Evolutionary conservation across 2,329 filamentous ascomycete genomes (phyloP), one percentile per base, ranked within the genome.

Genomic region (Dactylellina drechsleri): DNA sequence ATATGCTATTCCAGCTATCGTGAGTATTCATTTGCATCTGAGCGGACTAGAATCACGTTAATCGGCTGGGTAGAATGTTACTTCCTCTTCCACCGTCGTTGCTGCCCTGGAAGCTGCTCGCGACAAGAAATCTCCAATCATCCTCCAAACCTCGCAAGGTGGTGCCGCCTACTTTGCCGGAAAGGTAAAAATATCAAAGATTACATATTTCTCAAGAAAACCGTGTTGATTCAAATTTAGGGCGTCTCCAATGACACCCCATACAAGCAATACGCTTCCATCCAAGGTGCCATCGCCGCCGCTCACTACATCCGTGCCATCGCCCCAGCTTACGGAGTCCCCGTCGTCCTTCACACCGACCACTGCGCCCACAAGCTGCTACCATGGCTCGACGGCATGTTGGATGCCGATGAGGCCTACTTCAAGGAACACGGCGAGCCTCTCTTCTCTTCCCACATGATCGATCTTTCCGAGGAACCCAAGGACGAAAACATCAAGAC

Each of bases 331-430:
- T 99, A 99, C 85, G 92, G 90, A 80, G 85, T 98, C 79, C 94
- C 94, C 81, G 92, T 97, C 79, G 86, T 98, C 80, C 89, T 98
- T 75, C 93, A 97, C 89, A 96, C 94, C 82, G 95, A 99, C 84
- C 95, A 98, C 87, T 97, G 94, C 85, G 94, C 95, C 82, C 98
- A 98, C 91, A 98, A 98, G 90, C 92, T 98, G 74, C 90, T 98
- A 70, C 95, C 95, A 77, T 98, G 94, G 94, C 86, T 98, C 82
- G 93, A 97, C 82, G 93, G 93, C 83, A 93, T 97, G 90, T 85
- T 98, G 80, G 93, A 95, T 77, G 94, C 90, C 80, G 95, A 98
- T 81, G 95, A 98, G 89, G 87, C 86, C 76, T 94, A 93, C 87
- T 97, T 96, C 91, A 96, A 97, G 90, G 83, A 88, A 82, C 89